phyloP scores from a whole-genome alignment of 1,139 yeast genomes.

The Geotrichum citri-aurantii region DNA sequence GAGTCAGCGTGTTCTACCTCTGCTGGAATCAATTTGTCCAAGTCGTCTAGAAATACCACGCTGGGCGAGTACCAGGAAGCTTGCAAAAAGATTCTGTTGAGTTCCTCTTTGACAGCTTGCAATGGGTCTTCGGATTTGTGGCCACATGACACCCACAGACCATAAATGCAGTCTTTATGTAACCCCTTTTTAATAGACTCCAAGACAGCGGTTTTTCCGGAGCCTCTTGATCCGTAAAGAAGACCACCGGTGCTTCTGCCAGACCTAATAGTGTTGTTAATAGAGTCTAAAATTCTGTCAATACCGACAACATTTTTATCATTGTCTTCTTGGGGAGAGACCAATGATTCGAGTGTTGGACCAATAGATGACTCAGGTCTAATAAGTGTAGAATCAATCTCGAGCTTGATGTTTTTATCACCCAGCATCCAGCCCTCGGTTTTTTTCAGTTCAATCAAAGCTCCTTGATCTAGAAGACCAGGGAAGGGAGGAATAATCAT shows the following conservation, averaged over 20 bases:
- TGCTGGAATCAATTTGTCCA: conserved; percentile 70
- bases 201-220: conserved; percentile 66
- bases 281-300: conserved; percentile 42
- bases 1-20: conserved; percentile 68
- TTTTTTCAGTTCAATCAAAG: conserved; percentile 49
- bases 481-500: conserved; percentile 43
- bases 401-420: conserved; percentile 33
- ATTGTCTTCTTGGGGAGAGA: background rate
- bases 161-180: conserved; percentile 40
- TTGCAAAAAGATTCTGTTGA: conserved; percentile 50
- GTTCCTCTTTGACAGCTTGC: conserved; percentile 44
- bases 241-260: conserved; percentile 50
- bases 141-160: conserved; percentile 49
- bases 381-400: conserved; percentile 51
- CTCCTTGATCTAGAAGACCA: conserved; percentile 54
- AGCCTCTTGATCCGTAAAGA: conserved; percentile 69
- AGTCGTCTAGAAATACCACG: conserved; percentile 66
- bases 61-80: conserved; percentile 81
- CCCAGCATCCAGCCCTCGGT: conserved; percentile 46
- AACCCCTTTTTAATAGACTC: conserved; percentile 42
- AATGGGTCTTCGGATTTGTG: conserved; percentile 52
- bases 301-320: conserved; percentile 49
- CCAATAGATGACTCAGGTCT: conserved; percentile 48
- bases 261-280: conserved; percentile 42
- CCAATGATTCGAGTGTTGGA: conserved; percentile 20